These are phyloP conservation scores for Populus simonii DNA, from an alignment of 345 rosid species.

Conservation along the genomic window DNA sequence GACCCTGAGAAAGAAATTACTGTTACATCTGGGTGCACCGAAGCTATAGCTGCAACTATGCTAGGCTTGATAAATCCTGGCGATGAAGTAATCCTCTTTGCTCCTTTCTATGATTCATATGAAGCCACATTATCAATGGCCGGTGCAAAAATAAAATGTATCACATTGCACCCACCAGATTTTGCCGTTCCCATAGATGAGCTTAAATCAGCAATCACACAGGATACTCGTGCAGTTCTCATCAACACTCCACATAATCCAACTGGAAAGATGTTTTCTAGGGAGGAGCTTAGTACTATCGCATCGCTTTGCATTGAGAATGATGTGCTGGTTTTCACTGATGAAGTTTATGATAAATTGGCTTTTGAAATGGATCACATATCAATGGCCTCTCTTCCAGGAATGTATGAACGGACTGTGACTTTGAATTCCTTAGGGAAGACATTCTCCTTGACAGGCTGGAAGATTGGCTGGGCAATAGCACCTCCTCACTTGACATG, in stretches of 20 bases:
- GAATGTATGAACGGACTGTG: slow-evolving; percentile 85
- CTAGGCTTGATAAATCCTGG: slow-evolving; percentile 90
- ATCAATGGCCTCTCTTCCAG: slow-evolving; percentile 87
- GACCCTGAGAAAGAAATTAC: slow-evolving; percentile 91
- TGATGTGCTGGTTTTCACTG: slow-evolving; percentile 74
- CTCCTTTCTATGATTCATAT: slow-evolving; percentile 90
- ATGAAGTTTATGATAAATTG: slow-evolving; percentile 93
- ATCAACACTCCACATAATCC: slow-evolving; percentile 93
- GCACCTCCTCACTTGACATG: slow-evolving; percentile 86
- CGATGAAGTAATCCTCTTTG: slow-evolving; percentile 86
- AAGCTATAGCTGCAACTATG: slow-evolving; percentile 89
- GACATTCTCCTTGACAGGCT: slow-evolving; percentile 91
- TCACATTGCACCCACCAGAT: slow-evolving; percentile 78
- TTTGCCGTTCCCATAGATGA: slow-evolving; percentile 68
- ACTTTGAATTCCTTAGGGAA: slow-evolving; percentile 92
- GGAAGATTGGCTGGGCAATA: slow-evolving; percentile 99
- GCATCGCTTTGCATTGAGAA: slow-evolving; percentile 81
- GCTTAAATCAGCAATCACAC: slow-evolving; percentile 67
- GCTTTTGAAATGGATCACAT: slow-evolving; percentile 91
- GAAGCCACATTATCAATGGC: slow-evolving; percentile 98
- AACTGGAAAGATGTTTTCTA: slow-evolving; percentile 89
- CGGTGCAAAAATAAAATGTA: slow-evolving; percentile 73
- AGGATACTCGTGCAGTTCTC: slow-evolving; percentile 75
- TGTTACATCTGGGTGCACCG: slow-evolving; percentile 91
- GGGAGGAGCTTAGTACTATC: slow-evolving; percentile 63